Base-by-base conservation (phyloP, 768 basidiomycete genomes). In the Russula sp. region DNA sequence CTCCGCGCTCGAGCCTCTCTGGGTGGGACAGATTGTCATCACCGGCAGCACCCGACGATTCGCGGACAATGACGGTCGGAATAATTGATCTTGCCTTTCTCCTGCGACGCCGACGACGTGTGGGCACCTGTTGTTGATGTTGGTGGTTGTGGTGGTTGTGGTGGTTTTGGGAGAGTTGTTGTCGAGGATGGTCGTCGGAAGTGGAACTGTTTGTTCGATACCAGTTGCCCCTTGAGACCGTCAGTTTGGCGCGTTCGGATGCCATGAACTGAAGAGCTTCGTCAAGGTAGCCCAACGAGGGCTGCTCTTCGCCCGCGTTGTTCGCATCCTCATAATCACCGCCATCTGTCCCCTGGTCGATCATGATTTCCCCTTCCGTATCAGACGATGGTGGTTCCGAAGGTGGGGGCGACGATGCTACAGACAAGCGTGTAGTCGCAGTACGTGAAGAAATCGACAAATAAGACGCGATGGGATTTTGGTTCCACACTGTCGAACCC, bases 241-340 rank as follows among this genome's bases (percentile, higher is more conserved):
- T 80, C 67, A 83, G 79, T 65, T 80, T 79, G 40, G 83, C 84
- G 60, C 88, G 79, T 72, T 92, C 90, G 11, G 83, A 84, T 49
- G 86, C 87, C 56, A 91, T 79, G 65, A 90, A 92, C n/a, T 81
- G 83, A 16, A 92, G 78, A 0, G 87, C 88, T 64, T 85, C 84
- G 63, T 88, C 88, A 18, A 92, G 80, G 58, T 83, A 82, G 0
- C 90, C 90, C 16, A 92, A 75, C 3, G 87, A 89, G 0, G 90
- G 89, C 52, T 83, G 79, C 30, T 76, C 64, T 24, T 79, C 78
- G 28, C 40, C 71, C 44, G 71, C 72, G 0, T 66, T 63, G 59
- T 72, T 70, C 8, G 64, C 66, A 26, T 67, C 61, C 53, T 71
- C 69, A 46, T 64, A 65, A 59, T 69, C 62, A 48, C 63, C 63